Conservation (phyloP, 2,329 filamentous ascomycete species). For the Rutstroemia sp. region DNA sequence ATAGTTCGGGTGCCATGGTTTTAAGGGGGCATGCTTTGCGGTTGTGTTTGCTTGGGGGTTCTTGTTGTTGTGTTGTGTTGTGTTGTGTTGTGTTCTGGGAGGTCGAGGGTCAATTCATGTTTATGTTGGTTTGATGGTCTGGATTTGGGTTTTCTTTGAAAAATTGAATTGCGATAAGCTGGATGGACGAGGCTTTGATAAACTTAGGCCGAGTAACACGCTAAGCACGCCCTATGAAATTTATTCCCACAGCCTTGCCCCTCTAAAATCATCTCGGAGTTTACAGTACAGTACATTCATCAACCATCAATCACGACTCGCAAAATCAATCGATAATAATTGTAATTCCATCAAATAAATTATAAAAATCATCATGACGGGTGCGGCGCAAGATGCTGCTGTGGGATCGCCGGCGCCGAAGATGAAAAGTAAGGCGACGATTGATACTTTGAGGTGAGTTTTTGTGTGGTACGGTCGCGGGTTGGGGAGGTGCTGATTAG, state of each 20-base stretch:
- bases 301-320: not conserved
- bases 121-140: too few species aligned
- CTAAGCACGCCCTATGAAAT: not conserved
- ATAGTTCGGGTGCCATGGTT: conserved; percentile 36
- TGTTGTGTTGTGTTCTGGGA: not conserved
- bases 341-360: not conserved
- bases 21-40: not conserved
- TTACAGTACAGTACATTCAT: not conserved
- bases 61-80: conserved; percentile 2
- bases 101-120: too few species aligned
- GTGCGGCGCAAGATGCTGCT: conserved; percentile 37
- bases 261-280: not conserved
- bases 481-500: conserved; percentile 12
- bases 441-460: conserved; percentile 70
- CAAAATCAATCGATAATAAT: conserved; percentile 17
- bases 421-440: conserved; percentile 74
- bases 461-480: not conserved
- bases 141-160: not conserved
- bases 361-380: conserved; percentile 43
- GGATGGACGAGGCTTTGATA: not conserved
- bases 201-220: not conserved
- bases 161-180: not conserved
- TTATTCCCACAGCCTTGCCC: not conserved
- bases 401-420: conserved; percentile 51
- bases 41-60: not conserved